These are phyloP conservation scores for Hyphodiscus sp. DNA, from an alignment of 2,329 filamentous ascomycete species.

Conservation along the genomic window DNA sequence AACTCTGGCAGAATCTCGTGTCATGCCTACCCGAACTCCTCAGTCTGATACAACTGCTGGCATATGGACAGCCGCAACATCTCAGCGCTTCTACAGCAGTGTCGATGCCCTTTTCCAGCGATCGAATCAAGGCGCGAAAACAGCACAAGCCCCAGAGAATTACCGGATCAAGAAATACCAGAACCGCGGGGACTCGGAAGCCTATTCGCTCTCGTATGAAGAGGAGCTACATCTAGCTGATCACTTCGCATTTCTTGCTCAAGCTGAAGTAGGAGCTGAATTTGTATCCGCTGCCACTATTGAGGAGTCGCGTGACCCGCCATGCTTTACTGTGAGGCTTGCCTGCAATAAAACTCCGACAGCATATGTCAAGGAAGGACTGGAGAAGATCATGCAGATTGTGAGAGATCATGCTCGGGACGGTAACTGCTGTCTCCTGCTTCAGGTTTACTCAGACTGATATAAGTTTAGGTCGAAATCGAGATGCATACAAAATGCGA, in stretches of 20 bases:
- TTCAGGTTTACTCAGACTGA: not conserved
- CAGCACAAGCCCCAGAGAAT: not conserved
- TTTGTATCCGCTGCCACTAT: constrained; percentile 18
- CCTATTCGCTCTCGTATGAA: constrained; percentile 2
- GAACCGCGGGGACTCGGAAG: not conserved
- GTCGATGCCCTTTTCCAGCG: not conserved
- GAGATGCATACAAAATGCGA: not conserved
- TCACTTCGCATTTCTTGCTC: constrained; percentile 20
- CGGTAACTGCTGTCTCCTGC: not conserved
- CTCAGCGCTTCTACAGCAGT: not conserved
- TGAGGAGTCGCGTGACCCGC: constrained; percentile 8
- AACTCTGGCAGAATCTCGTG: not conserved
- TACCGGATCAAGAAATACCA: not conserved
- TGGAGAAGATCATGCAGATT: constrained; percentile 1
- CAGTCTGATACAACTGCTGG: not conserved
- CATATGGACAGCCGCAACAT: not conserved
- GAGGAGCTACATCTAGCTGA: constrained; percentile 23
- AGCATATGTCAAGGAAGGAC: not conserved
- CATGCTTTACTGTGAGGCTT: constrained; percentile 15
- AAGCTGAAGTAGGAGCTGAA: constrained; percentile 1
- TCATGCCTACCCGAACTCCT: too few species aligned
- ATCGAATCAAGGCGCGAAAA: not conserved
- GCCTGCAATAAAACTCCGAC: constrained; percentile 15
- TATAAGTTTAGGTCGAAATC: not conserved
- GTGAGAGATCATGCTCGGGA: not conserved